Evolutionary conservation across 495 filamentous ascomycete species (phyloP).

Genomic region (Penicillium atrosanguineum): DNA sequence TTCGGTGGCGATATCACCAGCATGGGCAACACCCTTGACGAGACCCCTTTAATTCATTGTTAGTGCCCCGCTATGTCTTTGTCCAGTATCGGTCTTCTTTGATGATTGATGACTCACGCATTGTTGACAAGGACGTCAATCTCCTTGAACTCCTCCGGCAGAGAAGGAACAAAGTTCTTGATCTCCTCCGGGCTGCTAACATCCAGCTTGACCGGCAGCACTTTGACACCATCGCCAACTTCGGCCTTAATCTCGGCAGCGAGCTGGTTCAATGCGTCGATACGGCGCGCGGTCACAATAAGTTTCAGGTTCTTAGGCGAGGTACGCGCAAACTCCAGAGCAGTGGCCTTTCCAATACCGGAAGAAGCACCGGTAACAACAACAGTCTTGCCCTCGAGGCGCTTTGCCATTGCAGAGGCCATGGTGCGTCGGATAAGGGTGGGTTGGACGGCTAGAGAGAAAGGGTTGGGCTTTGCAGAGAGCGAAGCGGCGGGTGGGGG

Average conservation of each 20-base stretch:
- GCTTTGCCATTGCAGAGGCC: constrained; percentile 76
- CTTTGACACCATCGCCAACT: constrained; percentile 76
- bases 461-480: constrained; percentile 17
- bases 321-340: constrained; percentile 88
- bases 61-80: background rate
- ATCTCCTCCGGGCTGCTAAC: constrained; percentile 80
- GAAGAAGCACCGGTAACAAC: constrained; percentile 91
- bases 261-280: constrained; percentile 73
- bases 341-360: constrained; percentile 83
- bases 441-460: constrained; percentile 22
- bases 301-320: constrained; percentile 78
- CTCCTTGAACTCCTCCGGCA: constrained; percentile 81
- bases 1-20: constrained; percentile 75
- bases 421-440: constrained; percentile 50
- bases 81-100: background rate
- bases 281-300: constrained; percentile 79
- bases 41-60: constrained; percentile 57
- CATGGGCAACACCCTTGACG: constrained; percentile 83
- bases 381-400: constrained; percentile 92
- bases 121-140: constrained; percentile 96
- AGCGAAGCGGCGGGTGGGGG: constrained; percentile 18
- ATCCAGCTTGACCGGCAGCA: constrained; percentile 80
- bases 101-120: constrained; percentile 60
- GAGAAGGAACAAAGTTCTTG: constrained; percentile 63
- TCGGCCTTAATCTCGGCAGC: constrained; percentile 75